Evolutionary conservation across 305 asterid species (phyloP).

Genomic region (Andrographis paniculata): DNA sequence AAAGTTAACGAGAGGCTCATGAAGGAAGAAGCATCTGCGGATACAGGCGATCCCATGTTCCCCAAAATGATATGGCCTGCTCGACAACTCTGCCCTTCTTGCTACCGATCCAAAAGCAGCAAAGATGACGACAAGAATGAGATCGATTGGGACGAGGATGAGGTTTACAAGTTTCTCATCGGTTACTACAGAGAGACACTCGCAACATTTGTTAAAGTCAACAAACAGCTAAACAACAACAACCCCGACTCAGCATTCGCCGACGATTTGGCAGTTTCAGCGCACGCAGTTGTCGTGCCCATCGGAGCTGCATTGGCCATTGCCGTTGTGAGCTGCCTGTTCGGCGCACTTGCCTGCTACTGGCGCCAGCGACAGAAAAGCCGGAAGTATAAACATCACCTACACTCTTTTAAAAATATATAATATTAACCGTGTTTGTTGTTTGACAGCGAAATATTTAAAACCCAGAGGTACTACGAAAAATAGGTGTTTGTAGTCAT

Average conservation of each 20-base stretch:
- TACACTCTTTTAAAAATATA: conserved; percentile 52
- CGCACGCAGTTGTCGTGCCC: conserved; percentile 53
- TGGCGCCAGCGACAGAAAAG: conserved; percentile 73
- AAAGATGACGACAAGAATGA: conserved; percentile 13
- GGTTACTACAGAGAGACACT: conserved; percentile 42
- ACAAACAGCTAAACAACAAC: conserved; percentile 23
- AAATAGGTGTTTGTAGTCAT: conserved; percentile 12
- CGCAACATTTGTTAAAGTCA: conserved; percentile 30
- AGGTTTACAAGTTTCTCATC: conserved; percentile 41
- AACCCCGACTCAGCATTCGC: conserved; percentile 10
- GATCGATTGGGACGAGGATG: conserved; percentile 38
- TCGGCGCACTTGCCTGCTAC: conserved; percentile 66
- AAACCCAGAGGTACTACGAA: neutral
- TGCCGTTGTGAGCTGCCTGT: conserved; percentile 65
- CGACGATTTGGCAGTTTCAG: conserved; percentile 38
- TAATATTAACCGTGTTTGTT: conserved; percentile 30
- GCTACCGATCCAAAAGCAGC: conserved; percentile 26
- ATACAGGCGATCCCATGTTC: conserved; percentile 51
- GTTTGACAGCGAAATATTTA: neutral
- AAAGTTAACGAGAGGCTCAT: conserved; percentile 48
- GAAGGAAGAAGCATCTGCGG: conserved; percentile 48
- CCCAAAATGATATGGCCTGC: conserved; percentile 62
- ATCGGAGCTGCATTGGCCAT: conserved; percentile 70
- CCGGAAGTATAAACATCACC: conserved; percentile 56
- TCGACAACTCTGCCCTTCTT: conserved; percentile 47